Base-by-base conservation (phyloP, 2,329 filamentous ascomycete species). In the Zymoseptoria brevis region DNA sequence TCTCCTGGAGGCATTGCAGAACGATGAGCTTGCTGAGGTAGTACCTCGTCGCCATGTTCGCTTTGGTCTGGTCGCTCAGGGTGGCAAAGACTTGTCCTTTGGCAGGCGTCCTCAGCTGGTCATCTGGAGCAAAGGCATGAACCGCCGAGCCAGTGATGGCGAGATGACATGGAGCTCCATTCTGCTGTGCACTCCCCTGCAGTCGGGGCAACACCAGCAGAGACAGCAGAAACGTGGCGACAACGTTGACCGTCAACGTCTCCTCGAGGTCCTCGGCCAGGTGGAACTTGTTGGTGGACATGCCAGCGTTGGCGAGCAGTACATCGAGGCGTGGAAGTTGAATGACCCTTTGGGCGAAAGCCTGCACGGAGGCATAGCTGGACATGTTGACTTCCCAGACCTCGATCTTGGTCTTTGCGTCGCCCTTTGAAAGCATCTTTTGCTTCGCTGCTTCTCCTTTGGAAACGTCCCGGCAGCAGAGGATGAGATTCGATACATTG, bases 201-300 rank as follows among this genome's bases (percentile, higher is more conserved):
- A 84, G 71, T 62, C 76, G 79, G 0, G 81, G 81, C 22, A 84
- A 59, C 1, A 83, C 50, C 0, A 81, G 70, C 0, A 78, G 59
- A 0, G 72, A 76, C 0, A 84, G 71, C 1, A 84, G 66, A 24
- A 83, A 74, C 0, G 79, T 80, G 8, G 72, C 74, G 55, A 84
- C 71, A 5, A 82, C 77, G 55, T 84, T 85, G 55, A 80, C 75
- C 0, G 77, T 79, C 24, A 84, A 70, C 0, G 68, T 76, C 4
- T 62, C 64, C 68, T 84, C 81, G 30, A 79, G 69, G 0, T 71
- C 75, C 60, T 83, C 79, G 3, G 70, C 71, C 0, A 66, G 52
- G 0, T 62, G 45, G 52, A 71, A 79, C 0, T 68, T 54, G 6
- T 5, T n/a, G 0, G 72, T 74, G 0, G 72, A 74, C 1, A 84